Percentiles rank a stretch among this genome's conserved stretches.
Evolutionary conservation across 78 protist species (phyloP).

Genomic region (Chrysochromulina parva): DNA sequence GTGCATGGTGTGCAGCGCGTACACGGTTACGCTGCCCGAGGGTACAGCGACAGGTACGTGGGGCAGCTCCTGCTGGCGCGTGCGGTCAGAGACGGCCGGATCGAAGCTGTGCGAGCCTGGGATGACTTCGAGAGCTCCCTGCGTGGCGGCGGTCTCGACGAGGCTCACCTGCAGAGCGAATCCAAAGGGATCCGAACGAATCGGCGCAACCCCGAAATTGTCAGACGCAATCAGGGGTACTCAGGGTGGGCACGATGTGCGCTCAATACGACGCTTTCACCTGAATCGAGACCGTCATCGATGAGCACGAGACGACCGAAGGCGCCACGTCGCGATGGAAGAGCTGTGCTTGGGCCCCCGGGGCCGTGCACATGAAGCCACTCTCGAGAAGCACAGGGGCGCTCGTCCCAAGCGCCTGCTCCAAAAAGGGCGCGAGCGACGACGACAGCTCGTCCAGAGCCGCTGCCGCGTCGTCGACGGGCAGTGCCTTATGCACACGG

Average conservation of each 20-base stretch:
- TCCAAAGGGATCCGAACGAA: too few species aligned
- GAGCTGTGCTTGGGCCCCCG: neutral
- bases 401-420: neutral
- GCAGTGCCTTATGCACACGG: neutral
- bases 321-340: slow-evolving; percentile 10
- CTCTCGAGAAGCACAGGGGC: neutral
- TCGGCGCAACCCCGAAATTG: too few species aligned
- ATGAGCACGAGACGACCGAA: neutral
- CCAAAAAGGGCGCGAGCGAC: neutral
- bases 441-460: neutral
- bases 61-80: neutral
- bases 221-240: too few species aligned
- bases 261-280: neutral
- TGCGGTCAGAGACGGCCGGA: neutral
- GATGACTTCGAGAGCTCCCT: too few species aligned
- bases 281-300: neutral
- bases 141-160: too few species aligned
- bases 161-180: neutral
- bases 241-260: too few species aligned
- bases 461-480: neutral
- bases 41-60: neutral
- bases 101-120: neutral
- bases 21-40: neutral
- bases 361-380: neutral
- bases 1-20: neutral